Base-by-base conservation (phyloP, 306 rosid genomes). In the Rosa rugosa region DNA sequence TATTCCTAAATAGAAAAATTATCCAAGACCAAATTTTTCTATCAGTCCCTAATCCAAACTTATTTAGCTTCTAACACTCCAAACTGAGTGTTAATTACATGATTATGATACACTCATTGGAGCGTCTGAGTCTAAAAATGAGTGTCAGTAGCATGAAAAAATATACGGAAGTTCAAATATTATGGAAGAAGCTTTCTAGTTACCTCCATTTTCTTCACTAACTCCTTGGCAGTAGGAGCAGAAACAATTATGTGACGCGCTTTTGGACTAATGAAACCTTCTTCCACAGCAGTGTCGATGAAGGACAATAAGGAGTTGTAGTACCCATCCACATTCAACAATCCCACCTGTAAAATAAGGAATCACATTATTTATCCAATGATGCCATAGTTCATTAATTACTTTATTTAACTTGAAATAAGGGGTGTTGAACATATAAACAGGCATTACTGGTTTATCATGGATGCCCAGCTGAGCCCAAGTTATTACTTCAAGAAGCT, bases 381-480 rank as follows among this genome's bases (percentile, higher is more conserved):
- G 5, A 11, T 0, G 11, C 17, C 0, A 14, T 34, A 65, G 22
- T 65, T 17, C 69, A 31, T 17, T 34, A 17, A 41, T 18, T 4
- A 66, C 46, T 36, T 16, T 6, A 5, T 31, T 14, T 6, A 36
- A 14, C 18, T 65, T 14, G 9, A 34, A 34, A 8, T 23, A 59
- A 11, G 14, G 40, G n/a, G 42, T 13, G 13, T 34, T 13, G 69
- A 59, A 63, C 34, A 49, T 14, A 8, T 25, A 42, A 38, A 17
- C 3, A 78, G 1, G 42, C 4, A 50, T 85, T 85, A 95, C 99
- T 45, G 99, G 99, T 79, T 95, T 95, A 77, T 95, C 99, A 79
- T 95, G 99, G 72, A 95, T 95, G 62, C 99, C 99, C 41, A 95
- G 96, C 77, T 95, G 99, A 47, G 99, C 99, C 99, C 99, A 95